Evolutionary conservation across 805 yeast genomes (phyloP), one percentile per base, ranked within the genome.

Genomic region (Candida verbasci): DNA sequence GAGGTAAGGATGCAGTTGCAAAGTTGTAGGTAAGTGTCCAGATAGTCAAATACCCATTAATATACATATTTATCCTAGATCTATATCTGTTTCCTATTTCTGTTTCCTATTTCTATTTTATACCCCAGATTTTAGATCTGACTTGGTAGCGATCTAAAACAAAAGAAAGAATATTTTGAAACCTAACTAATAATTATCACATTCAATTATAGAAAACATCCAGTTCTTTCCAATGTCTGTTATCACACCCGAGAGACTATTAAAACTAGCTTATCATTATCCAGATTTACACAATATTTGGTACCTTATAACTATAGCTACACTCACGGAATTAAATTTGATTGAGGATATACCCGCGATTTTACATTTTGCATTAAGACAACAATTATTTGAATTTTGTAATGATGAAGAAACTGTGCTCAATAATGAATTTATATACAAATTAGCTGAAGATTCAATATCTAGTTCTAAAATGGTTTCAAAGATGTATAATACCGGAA

Each of bases 291-390:
- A 67, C 28, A 63, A 68, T 44, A 53, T 74, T 16, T 89, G 96
- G 96, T 85, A 80, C 52, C 62, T 78, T 25, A 63, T 87, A 14
- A 89, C 95, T 0, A 84, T 93, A 7, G 84, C 91, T 0, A 76
- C 93, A 7, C 69, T 88, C 33, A 76, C 91, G 1, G 88, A 81
- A 5, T 81, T 91, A 49, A 89, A 89, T 51, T 74, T 72, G 41
- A 95, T 96, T 0, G 76, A 80, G 34, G 96, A 85, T 43, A 75
- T 87, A 21, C 89, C 95, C 3, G 68, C 65, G 38, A 54, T 89
- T 3, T 83, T 81, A 53, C 84, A 84, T 43, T 81, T 80, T 60
- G 87, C 88, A 14, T 51, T 70, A 36, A 53, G 68, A 29, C 72
- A 67, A 41, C 73, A 67, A 45, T 55, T 66, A 28, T 56, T 67